These are phyloP conservation scores for Tylopilus vinaceipallidus DNA, from an alignment of 768 basidiomycete genomes.

Conservation along the genomic window DNA sequence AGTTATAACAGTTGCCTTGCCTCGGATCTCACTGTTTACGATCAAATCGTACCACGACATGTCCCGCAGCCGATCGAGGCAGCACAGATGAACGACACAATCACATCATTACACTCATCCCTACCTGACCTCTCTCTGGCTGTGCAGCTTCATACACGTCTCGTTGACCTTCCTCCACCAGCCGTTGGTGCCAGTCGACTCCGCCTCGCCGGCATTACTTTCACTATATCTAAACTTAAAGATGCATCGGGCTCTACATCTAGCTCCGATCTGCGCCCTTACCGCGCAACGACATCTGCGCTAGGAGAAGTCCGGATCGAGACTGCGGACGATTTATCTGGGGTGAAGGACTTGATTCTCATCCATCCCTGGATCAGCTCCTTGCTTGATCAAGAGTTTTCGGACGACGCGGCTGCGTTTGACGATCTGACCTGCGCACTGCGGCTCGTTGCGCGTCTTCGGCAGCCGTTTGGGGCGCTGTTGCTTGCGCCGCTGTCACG, in stretches of 20 bases:
- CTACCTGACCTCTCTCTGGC: not conserved
- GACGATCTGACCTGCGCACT: not conserved
- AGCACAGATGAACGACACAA: not conserved
- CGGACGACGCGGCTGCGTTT: not conserved
- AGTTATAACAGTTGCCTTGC: constrained; percentile 10
- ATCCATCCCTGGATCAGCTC: constrained; percentile 4
- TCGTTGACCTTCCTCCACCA: not conserved
- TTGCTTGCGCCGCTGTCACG: not conserved
- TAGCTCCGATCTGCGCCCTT: not conserved
- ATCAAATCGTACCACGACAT: not conserved
- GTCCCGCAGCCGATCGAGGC: not conserved
- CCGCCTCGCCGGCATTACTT: not conserved
- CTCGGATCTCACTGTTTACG: not conserved
- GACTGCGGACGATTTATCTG: not conserved
- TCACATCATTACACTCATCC: not conserved
- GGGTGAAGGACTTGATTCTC: not conserved
- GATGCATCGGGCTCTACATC: not conserved
- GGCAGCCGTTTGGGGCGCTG: constrained; percentile 1
- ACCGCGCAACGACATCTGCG: not conserved
- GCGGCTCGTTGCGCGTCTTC: not conserved
- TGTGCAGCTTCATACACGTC: not conserved
- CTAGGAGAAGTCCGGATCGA: not conserved
- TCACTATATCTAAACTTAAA: not conserved
- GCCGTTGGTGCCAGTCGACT: not conserved
- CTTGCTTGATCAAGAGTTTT: constrained; percentile 1